Conservation (phyloP, 2,329 filamentous ascomycete species). For the Didymella pinodella region DNA sequence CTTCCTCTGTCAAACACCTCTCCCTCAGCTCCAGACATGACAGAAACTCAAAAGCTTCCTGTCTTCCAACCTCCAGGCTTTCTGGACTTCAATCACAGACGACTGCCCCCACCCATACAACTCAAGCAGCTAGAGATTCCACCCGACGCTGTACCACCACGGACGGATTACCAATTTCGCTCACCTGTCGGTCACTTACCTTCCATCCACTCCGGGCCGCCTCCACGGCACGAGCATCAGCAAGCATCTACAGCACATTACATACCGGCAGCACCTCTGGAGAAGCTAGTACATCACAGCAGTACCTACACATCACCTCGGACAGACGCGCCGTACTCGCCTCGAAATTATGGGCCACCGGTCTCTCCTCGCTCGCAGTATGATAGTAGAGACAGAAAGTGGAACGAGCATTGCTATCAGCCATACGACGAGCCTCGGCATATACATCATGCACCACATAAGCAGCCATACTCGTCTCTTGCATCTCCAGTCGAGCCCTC, state of each 20-base stretch:
- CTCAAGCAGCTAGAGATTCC: constrained; percentile 52
- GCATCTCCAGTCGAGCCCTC: constrained; percentile 47
- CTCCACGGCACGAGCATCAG: constrained; percentile 41
- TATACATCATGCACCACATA: constrained; percentile 39
- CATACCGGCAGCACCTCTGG: constrained; percentile 44
- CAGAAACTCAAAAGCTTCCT: constrained; percentile 55
- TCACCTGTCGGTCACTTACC: constrained; percentile 50
- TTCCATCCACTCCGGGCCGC: constrained; percentile 47
- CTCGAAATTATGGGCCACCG: constrained; percentile 50
- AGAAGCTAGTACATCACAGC: constrained; percentile 47
- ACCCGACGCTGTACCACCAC: constrained; percentile 48
- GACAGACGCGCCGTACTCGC: constrained; percentile 52
- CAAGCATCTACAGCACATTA: constrained; percentile 33
- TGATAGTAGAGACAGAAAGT: constrained; percentile 39
- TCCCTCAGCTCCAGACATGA: constrained; percentile 52
- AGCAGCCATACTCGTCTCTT: constrained; percentile 48
- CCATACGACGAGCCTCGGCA: constrained; percentile 45
- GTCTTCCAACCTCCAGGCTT: constrained; percentile 53
- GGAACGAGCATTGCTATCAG: constrained; percentile 44
- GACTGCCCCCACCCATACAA: constrained; percentile 52
- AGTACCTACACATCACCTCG: constrained; percentile 52
- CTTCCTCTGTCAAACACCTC: constrained; percentile 51
- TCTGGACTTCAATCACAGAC: constrained; percentile 51
- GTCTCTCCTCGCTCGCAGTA: constrained; percentile 50
- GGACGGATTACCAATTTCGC: constrained; percentile 50